Percentiles rank a stretch among this genome's conserved stretches.
Evolutionary conservation across 2,329 filamentous ascomycete species (phyloP).

Genomic region (Penicillium griseofulvum): DNA sequence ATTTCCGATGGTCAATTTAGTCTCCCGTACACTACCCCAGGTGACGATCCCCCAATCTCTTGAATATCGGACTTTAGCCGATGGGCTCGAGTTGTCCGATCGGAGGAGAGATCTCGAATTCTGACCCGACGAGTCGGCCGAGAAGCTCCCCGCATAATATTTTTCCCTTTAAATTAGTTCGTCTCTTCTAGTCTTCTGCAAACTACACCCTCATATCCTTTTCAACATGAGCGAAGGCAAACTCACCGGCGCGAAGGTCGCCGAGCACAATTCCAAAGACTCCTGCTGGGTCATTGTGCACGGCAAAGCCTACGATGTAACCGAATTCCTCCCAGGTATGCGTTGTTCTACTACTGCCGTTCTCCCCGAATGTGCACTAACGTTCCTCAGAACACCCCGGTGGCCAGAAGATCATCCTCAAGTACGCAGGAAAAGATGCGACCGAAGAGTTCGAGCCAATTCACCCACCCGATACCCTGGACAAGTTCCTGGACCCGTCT

Average conservation of each 20-base stretch:
- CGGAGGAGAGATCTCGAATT: no score
- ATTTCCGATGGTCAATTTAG: no score
- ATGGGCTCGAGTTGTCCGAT: no score
- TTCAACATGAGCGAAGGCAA: conserved; percentile 30
- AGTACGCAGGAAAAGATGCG: conserved; percentile 93
- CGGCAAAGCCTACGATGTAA: conserved; percentile 85
- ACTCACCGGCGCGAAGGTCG: conserved; percentile 58
- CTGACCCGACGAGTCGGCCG: conserved; percentile 25
- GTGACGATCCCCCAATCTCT: no score
- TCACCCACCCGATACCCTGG: conserved; percentile 80
- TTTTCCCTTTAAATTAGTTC: conserved; percentile 5
- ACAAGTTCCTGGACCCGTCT: conserved; percentile 73
- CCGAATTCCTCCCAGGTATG: conserved; percentile 74
- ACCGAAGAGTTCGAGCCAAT: conserved; percentile 91
- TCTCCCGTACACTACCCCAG: no score
- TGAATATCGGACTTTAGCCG: no score
- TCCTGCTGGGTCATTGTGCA: conserved; percentile 93
- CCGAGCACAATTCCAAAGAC: conserved; percentile 74
- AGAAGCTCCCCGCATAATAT: conserved; percentile 23
- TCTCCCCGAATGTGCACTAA: not conserved
- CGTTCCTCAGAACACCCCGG: conserved; percentile 71
- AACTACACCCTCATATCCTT: not conserved
- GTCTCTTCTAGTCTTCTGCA: conserved; percentile 1
- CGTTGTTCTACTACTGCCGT: not conserved
- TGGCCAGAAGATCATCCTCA: conserved; percentile 88